A percentile compares a stretch with the other conserved stretches of the same genome.
Conservation (phyloP, 139 green algal genomes). For the Eudorina sp. region DNA sequence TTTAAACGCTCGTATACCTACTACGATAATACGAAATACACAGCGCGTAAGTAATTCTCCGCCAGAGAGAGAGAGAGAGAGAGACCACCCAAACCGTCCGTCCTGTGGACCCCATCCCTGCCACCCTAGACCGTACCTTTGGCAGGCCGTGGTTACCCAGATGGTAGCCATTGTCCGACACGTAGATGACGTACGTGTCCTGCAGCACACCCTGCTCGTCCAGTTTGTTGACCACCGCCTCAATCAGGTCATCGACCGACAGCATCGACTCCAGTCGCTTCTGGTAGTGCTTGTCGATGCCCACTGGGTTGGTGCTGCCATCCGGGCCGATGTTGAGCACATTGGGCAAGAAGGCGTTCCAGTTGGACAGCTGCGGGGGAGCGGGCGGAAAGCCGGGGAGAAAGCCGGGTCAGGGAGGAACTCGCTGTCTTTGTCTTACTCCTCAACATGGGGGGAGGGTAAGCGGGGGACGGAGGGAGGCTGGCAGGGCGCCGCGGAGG, state of each 20-base stretch:
- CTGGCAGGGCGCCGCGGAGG: too few relatives aligned
- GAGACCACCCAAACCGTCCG: too few relatives aligned
- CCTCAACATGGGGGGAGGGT: too few relatives aligned
- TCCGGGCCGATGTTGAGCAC: conserved; percentile 32
- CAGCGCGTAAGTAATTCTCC: too few relatives aligned
- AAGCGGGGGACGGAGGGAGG: too few relatives aligned
- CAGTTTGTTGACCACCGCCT: conserved; percentile 46
- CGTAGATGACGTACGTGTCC: conserved; percentile 69
- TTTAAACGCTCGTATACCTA: too few relatives aligned
- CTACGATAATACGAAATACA: too few relatives aligned
- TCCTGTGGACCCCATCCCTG: too few relatives aligned
- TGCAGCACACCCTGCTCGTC: conserved; percentile 48
- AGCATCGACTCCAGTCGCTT: conserved; percentile 42
- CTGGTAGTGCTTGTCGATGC: conserved; percentile 41
- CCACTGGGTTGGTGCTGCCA: not conserved
- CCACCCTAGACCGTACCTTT: conserved; percentile 11
- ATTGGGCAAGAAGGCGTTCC: conserved; percentile 17
- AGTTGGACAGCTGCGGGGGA: conserved; percentile 42
- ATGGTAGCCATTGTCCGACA: conserved; percentile 66
- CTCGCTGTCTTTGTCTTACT: too few relatives aligned
- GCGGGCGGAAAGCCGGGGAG: not conserved
- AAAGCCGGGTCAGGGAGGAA: too few relatives aligned
- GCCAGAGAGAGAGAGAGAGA: too few relatives aligned
- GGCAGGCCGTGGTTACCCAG: conserved; percentile 51
- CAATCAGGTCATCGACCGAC: conserved; percentile 61